Percentiles rank a stretch among this genome's conserved stretches.
These are phyloP conservation scores for Prunus kanzakura DNA, from an alignment of 306 rosid species.

Conservation along the genomic window DNA sequence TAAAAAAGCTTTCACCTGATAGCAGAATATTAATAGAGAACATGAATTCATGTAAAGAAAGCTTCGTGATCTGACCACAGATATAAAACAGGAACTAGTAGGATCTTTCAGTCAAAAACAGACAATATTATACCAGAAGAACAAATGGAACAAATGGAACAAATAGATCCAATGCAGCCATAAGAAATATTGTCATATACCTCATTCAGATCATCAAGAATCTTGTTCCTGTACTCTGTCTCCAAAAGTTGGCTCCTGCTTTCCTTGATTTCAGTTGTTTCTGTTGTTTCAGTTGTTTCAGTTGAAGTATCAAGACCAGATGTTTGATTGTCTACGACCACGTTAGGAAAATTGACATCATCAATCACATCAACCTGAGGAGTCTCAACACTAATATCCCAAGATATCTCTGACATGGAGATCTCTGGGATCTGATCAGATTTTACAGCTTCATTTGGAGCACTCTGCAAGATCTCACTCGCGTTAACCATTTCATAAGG, in stretches of 20 bases:
- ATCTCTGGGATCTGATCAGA: constrained; percentile 45
- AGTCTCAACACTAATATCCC: constrained; percentile 89
- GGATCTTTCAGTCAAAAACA: neutral
- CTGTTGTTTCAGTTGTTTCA: constrained; percentile 39
- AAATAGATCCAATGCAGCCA: neutral
- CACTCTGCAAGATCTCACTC: constrained; percentile 47
- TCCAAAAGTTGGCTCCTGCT: constrained; percentile 78
- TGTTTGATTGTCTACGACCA: constrained; percentile 39
- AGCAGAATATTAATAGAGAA: constrained; percentile 23
- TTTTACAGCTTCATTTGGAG: constrained; percentile 43
- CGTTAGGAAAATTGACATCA: constrained; percentile 45
- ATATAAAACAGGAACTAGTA: constrained; percentile 20
- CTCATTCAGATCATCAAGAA: constrained; percentile 92
- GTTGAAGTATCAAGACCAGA: constrained; percentile 36
- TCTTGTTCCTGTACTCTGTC: constrained; percentile 83
- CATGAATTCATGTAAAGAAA: constrained; percentile 10
- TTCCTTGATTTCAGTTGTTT: constrained; percentile 49
- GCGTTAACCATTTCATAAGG: constrained; percentile 89
- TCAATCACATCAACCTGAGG: constrained; percentile 69
- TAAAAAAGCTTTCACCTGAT: constrained; percentile 78
- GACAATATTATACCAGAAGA: neutral
- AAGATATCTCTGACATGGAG: constrained; percentile 50
- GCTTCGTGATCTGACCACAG: neutral
- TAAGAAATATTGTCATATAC: constrained; percentile 29
- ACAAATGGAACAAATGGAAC: neutral